Evolutionary conservation across 2,329 filamentous ascomycete genomes (phyloP).

Genomic region (Blumeria graminis): DNA sequence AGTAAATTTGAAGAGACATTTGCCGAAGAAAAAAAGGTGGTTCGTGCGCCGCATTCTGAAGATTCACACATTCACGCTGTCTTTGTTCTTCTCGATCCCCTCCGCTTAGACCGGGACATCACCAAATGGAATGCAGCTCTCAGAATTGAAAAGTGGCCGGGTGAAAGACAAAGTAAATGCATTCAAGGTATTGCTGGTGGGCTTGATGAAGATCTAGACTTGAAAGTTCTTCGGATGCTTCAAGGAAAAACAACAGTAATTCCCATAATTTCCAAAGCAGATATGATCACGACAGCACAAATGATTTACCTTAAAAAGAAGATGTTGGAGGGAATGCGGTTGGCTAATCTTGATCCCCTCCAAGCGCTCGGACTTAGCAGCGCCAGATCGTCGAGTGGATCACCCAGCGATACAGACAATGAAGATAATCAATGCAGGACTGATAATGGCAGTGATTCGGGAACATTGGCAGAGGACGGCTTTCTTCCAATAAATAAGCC

Average conservation of each 20-base stretch:
- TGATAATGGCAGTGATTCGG: neutral
- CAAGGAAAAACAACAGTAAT: constrained; percentile 90
- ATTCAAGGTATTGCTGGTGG: constrained; percentile 30
- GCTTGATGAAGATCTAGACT: constrained; percentile 69
- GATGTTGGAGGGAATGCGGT: constrained; percentile 72
- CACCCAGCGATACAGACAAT: constrained; percentile 29
- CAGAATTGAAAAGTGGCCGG: constrained; percentile 22
- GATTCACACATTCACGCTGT: constrained; percentile 96
- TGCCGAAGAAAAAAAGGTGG: constrained; percentile 88
- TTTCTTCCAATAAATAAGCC: constrained; percentile 11
- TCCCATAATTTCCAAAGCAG: constrained; percentile 86
- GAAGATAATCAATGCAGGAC: constrained; percentile 11
- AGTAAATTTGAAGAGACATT: constrained; percentile 98
- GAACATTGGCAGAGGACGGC: neutral
- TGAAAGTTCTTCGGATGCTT: constrained; percentile 70
- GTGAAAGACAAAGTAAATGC: constrained; percentile 23
- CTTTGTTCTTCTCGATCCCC: constrained; percentile 75
- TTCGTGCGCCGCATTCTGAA: constrained; percentile 73
- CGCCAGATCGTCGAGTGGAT: constrained; percentile 29
- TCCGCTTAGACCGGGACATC: constrained; percentile 63
- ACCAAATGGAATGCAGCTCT: constrained; percentile 33
- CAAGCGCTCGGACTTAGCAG: constrained; percentile 68
- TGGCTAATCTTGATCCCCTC: constrained; percentile 65
- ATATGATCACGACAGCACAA: constrained; percentile 85
- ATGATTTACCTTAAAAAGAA: constrained; percentile 81